These are phyloP conservation scores for Edaphochlamys debaryana DNA, from an alignment of 139 green algal genomes.

Conservation along the genomic window DNA sequence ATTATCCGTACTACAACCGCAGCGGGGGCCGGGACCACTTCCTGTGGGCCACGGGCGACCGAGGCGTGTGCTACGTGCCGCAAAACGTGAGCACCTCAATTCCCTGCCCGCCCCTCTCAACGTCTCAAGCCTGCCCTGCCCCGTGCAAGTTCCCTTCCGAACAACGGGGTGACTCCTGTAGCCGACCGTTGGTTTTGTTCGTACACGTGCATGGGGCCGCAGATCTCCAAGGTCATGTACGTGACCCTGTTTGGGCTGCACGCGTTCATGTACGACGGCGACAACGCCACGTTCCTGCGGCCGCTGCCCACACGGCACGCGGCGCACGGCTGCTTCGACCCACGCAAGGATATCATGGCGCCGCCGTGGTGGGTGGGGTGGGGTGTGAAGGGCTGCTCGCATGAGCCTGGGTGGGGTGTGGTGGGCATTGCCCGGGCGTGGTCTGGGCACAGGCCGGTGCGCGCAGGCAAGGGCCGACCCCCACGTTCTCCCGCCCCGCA, in stretches of 20 bases:
- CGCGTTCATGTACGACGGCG: conserved; percentile 1
- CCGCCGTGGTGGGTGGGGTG: conserved; percentile 41
- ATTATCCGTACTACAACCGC: conserved; percentile 50
- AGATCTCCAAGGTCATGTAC: conserved; percentile 34
- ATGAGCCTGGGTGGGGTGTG: not conserved
- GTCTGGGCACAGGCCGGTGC: too few relatives aligned
- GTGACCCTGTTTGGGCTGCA: conserved; percentile 54
- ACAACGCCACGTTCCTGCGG: conserved; percentile 18
- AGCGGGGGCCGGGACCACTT: conserved; percentile 48
- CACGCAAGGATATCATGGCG: conserved; percentile 50
- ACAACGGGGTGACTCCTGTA: too few relatives aligned
- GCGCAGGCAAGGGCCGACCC: too few relatives aligned
- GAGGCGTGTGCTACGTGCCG: conserved; percentile 33
- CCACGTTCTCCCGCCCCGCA: too few relatives aligned
- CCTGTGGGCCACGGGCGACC: conserved; percentile 45
- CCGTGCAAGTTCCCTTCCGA: too few relatives aligned
- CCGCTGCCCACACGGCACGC: conserved; percentile 15
- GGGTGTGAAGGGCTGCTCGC: too few relatives aligned
- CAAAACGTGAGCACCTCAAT: too few relatives aligned
- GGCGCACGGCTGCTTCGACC: conserved; percentile 33
- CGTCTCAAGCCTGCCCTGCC: too few relatives aligned
- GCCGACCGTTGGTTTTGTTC: too few relatives aligned
- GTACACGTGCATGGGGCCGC: too few relatives aligned
- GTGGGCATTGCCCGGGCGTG: not conserved
- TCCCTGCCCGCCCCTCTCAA: too few relatives aligned